phyloP scores from a whole-genome alignment of 441 rosid species.

The Lepidium campestre region DNA sequence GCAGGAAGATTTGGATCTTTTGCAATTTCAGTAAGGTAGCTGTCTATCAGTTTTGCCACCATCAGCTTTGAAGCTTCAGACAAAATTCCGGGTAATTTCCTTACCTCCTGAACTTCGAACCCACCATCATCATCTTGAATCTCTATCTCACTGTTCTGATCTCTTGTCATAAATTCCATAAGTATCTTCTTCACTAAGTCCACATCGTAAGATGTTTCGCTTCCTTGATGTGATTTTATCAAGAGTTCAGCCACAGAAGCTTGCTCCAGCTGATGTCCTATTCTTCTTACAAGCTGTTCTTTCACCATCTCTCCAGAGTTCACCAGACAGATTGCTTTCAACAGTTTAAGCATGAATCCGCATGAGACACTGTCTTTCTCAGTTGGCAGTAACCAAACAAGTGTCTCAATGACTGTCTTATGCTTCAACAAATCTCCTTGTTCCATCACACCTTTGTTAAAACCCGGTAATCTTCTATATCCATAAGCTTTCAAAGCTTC shows the following conservation, averaged over 20 bases:
- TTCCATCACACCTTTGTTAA: constrained; percentile 41
- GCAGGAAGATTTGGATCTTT: constrained; percentile 64
- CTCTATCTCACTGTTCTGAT: constrained; percentile 41
- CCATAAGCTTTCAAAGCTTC: constrained; percentile 82
- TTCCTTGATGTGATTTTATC: constrained; percentile 48
- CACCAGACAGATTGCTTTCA: constrained; percentile 54
- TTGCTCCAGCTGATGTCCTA: constrained; percentile 75
- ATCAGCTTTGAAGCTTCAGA: constrained; percentile 79
- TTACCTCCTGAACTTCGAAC: constrained; percentile 34
- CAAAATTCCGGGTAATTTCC: constrained; percentile 41
- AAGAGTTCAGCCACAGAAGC: constrained; percentile 62
- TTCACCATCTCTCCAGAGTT: constrained; percentile 43
- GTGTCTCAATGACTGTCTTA: constrained; percentile 46
- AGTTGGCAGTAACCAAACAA: constrained; percentile 52
- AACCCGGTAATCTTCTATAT: constrained; percentile 60
- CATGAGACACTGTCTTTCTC: constrained; percentile 70
- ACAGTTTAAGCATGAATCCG: constrained; percentile 67
- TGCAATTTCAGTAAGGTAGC: constrained; percentile 75
- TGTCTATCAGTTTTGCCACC: constrained; percentile 69
- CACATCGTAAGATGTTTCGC: constrained; percentile 47
- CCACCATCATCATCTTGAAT: constrained; percentile 22
- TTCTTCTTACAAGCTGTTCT: constrained; percentile 46
- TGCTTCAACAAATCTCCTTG: constrained; percentile 45
- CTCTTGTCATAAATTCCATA: constrained; percentile 52
- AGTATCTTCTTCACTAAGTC: constrained; percentile 52